Evolutionary conservation across 2,329 filamentous ascomycete genomes (phyloP).

Genomic region (Exophiala oligosperma): DNA sequence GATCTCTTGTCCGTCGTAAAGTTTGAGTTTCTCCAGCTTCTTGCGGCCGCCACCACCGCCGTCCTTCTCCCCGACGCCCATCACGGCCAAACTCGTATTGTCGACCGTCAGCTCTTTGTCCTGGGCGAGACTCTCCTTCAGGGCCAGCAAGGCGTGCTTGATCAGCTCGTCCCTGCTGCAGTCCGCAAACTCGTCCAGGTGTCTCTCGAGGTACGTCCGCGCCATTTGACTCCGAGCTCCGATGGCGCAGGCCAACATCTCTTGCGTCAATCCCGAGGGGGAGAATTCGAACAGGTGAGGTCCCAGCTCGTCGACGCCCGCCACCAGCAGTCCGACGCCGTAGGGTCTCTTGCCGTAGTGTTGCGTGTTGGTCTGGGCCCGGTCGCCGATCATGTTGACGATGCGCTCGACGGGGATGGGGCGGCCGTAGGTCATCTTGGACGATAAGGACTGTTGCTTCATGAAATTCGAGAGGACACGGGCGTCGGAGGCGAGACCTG

Average conservation of each 20-base stretch:
- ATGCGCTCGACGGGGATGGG: conserved; percentile 87
- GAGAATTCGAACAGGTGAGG: conserved; percentile 99
- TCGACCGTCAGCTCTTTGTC: conserved; percentile 97
- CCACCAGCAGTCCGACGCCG: conserved; percentile 88
- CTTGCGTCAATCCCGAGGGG: conserved; percentile 90
- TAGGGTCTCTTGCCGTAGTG: conserved; percentile 96
- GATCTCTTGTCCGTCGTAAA: conserved; percentile 87
- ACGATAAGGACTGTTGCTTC: conserved; percentile 97
- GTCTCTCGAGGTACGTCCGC: conserved; percentile 90
- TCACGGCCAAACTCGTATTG: conserved; percentile 89
- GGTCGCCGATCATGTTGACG: conserved; percentile 88
- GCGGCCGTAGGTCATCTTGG: conserved; percentile 93
- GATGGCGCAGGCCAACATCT: conserved; percentile 96
- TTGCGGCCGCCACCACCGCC: conserved; percentile 43
- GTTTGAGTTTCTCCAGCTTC: conserved; percentile 76
- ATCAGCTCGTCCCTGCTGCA: conserved; percentile 82
- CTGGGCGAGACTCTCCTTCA: conserved; percentile 95
- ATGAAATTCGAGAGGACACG: conserved; percentile 99
- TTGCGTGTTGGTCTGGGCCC: conserved; percentile 97
- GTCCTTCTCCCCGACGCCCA: conserved; percentile 58
- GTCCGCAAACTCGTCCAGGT: conserved; percentile 78
- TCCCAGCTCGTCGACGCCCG: conserved; percentile 89
- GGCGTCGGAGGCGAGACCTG: conserved; percentile 94
- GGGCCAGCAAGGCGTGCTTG: conserved; percentile 81
- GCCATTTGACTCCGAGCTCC: conserved; percentile 97